Base-by-base conservation (phyloP, 2,329 filamentous ascomycete genomes). In the Phialocephala subalpina region DNA sequence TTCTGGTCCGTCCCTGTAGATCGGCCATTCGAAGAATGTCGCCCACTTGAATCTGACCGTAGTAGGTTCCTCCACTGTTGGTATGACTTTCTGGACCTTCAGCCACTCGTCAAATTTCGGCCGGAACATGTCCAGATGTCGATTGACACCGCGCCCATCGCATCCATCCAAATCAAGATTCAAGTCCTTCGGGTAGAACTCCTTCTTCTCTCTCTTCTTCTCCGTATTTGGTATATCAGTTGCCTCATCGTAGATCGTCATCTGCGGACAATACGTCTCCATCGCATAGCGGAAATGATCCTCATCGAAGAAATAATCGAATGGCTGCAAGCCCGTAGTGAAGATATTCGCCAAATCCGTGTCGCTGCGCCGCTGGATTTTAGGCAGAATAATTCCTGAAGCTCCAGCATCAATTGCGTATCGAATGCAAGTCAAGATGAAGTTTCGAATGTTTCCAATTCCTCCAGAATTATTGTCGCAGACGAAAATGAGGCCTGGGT, bases 381-480 rank as follows among this genome's bases (percentile, higher is more conserved):
- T 78, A 1, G 83, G 83, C 64, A 85, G 74, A 6, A 82, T 78
- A 1, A 84, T 69, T 0, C 81, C 81, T 0, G 81, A 79, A 3
- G 82, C 82, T 29, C 82, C 82, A 7, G 81, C 80, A 29, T 82
- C 81, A 66, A 85, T 79, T 20, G 79, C 81, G 67, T 85, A 85
- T 22, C 83, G 80, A 25, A 84, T 66, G 63, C 82, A 85, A 9
- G 82, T 84, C 61, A 84, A 77, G 53, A 84, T 82, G 71, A 82
- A 84, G 70, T 82, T 84, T 61, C 82, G 77, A 40, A 84, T 83
- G 65, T 84, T 84, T 22, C 82, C 82, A 57, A 84, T 80, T 29
- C 82, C 83, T 2, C 83, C 83, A 2, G 81, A 81, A 70, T 84
- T 84, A 73, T 84, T 83, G 72, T 83, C 82, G 75, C 83, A 85